These are phyloP conservation scores for Pichia norvegensis DNA, from an alignment of 1,139 yeast species.

Conservation along the genomic window DNA sequence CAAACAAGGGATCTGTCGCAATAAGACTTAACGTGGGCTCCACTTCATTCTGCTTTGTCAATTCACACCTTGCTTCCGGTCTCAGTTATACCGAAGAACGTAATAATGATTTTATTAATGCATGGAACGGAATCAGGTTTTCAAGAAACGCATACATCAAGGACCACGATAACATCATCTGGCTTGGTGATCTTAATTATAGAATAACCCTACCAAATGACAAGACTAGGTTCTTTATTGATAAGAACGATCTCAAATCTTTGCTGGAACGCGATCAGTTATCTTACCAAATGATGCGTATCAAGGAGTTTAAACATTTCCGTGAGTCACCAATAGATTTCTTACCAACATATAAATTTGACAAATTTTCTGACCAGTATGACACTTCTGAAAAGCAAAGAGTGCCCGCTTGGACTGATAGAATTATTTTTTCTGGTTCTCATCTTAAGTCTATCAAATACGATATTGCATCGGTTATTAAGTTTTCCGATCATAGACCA, in stretches of 20 bases:
- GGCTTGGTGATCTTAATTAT: constrained; percentile 92
- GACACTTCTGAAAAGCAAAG: constrained; percentile 89
- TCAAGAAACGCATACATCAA: constrained; percentile 42
- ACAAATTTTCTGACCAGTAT: constrained; percentile 67
- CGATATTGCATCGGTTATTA: constrained; percentile 47
- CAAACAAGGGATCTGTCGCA: constrained; percentile 92
- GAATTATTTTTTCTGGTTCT: constrained; percentile 62
- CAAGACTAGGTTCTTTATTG: constrained; percentile 52
- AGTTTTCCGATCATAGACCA: constrained; percentile 84
- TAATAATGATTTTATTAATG: constrained; percentile 69
- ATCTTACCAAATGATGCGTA: constrained; percentile 58
- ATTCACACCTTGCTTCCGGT: constrained; percentile 93
- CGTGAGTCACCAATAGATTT: constrained; percentile 71
- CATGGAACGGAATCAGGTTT: constrained; percentile 50
- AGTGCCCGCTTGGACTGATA: constrained; percentile 96
- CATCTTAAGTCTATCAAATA: constrained; percentile 50
- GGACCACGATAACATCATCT: constrained; percentile 82
- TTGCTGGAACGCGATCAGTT: constrained; percentile 73
- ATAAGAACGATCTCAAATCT: constrained; percentile 42
- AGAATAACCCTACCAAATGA: constrained; percentile 66
- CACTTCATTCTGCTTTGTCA: constrained; percentile 68
- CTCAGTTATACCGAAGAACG: constrained; percentile 69
- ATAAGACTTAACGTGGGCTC: constrained; percentile 72
- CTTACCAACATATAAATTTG: constrained; percentile 89
- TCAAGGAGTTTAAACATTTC: constrained; percentile 43